These are phyloP conservation scores for Claviceps paspali DNA, from an alignment of 2,329 filamentous ascomycete species.

Conservation along the genomic window DNA sequence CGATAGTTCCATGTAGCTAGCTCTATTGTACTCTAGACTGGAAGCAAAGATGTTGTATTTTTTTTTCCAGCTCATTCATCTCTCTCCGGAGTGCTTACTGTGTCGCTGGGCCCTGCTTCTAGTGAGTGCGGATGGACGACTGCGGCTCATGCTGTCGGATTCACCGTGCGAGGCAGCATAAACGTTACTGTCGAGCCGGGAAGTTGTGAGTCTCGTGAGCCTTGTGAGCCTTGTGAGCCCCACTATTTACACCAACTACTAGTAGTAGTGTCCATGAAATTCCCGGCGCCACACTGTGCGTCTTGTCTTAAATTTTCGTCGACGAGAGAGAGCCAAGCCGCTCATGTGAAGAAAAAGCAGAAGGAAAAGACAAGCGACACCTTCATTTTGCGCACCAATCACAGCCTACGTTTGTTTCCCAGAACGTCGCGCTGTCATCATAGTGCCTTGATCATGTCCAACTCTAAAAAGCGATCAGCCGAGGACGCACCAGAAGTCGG, in stretches of 20 bases:
- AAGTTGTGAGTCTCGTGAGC: neutral
- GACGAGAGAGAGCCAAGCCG: too few species aligned
- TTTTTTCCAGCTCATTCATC: too few species aligned
- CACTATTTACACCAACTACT: neutral
- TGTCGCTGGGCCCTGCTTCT: too few species aligned
- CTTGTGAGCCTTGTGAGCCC: neutral
- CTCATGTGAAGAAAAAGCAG: too few species aligned
- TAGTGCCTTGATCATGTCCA: constrained; percentile 13
- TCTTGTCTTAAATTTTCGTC: neutral
- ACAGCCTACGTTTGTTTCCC: neutral
- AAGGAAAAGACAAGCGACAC: too few species aligned
- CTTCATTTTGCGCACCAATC: neutral
- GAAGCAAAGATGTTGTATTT: too few species aligned
- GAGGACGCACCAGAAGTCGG: constrained; percentile 27
- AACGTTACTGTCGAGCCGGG: neutral
- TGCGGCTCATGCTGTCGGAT: neutral
- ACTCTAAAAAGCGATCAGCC: constrained; percentile 39
- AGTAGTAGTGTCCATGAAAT: neutral
- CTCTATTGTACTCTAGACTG: too few species aligned
- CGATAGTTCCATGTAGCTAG: too few species aligned
- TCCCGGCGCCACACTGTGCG: constrained; percentile 1
- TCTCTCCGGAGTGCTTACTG: too few species aligned
- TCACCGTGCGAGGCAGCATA: neutral
- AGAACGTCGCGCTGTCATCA: constrained; percentile 8
- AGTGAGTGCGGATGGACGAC: neutral